phyloP scores from a whole-genome alignment of 2,329 filamentous ascomycete species.

The Aspergillus sp. region DNA sequence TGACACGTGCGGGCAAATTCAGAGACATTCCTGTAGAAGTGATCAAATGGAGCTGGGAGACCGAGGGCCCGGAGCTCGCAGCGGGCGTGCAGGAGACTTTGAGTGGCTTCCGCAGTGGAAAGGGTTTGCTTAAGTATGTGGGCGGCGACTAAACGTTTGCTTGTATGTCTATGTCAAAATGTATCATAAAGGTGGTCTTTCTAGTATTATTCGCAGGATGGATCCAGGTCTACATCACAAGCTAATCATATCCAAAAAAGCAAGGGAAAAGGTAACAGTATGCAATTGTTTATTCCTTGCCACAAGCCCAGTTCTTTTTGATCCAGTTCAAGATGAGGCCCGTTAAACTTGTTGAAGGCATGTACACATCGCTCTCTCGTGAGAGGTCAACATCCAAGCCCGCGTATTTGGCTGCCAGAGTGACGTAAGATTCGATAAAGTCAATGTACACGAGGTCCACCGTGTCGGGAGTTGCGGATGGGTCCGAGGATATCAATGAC shows the following conservation, averaged over 20 bases:
- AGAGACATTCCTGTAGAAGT: constrained; percentile 79
- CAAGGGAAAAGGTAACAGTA: background rate
- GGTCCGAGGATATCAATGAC: constrained; percentile 51
- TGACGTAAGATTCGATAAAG: constrained; percentile 80
- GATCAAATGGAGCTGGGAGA: constrained; percentile 79
- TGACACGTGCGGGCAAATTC: constrained; percentile 74
- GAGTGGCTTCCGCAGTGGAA: constrained; percentile 79
- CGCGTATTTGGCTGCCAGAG: constrained; percentile 67
- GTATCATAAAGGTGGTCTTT: constrained; percentile 13
- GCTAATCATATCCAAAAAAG: too few species aligned
- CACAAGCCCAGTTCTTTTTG: constrained; percentile 51
- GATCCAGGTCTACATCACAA: too few species aligned
- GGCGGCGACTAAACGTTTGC: constrained; percentile 31
- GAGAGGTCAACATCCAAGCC: constrained; percentile 49
- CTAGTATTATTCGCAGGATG: background rate
- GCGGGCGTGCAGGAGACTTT: constrained; percentile 79
- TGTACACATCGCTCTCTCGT: constrained; percentile 51
- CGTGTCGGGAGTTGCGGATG: constrained; percentile 56
- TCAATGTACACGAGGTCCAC: constrained; percentile 91
- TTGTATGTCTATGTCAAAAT: constrained; percentile 1
- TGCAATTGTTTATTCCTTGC: constrained; percentile 4
- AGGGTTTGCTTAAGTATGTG: constrained; percentile 83
- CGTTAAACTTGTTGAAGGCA: constrained; percentile 55
- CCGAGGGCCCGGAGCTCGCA: constrained; percentile 65
- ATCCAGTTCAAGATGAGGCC: constrained; percentile 61